Percentiles rank a stretch among this genome's conserved stretches.
phyloP scores from a whole-genome alignment of 768 basidiomycete genomes.

The Russula sp. region DNA sequence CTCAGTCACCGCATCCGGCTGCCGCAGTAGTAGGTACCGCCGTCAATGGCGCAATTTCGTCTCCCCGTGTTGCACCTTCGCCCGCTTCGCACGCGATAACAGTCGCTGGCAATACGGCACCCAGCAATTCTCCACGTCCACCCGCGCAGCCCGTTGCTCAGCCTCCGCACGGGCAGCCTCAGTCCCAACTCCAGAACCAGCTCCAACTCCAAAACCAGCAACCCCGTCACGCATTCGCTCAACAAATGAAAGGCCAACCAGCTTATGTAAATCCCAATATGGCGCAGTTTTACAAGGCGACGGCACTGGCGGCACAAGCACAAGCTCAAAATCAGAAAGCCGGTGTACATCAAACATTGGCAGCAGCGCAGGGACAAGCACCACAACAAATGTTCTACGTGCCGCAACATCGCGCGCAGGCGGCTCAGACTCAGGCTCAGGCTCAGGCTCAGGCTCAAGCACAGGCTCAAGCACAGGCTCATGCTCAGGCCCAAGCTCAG shows the following conservation, averaged over 20 bases:
- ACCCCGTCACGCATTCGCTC: constrained; percentile 9
- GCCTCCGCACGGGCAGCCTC: constrained; percentile 38
- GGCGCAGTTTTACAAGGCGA: constrained; percentile 7
- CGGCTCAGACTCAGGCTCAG: constrained; percentile 30
- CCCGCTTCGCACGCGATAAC: constrained; percentile 37
- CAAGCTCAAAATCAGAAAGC: constrained; percentile 21
- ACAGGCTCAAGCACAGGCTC: background rate
- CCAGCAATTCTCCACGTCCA: constrained; percentile 29
- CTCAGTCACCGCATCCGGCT: constrained; percentile 36
- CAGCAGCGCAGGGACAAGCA: background rate
- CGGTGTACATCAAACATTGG: background rate
- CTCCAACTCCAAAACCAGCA: constrained; percentile 7
- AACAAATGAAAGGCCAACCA: constrained; percentile 9
- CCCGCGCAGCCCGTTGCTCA: constrained; percentile 39
- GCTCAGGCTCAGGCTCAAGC: constrained; percentile 19
- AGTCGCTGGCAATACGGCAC: constrained; percentile 37
- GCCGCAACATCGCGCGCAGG: constrained; percentile 10
- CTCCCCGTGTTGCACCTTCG: constrained; percentile 19
- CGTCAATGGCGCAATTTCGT: constrained; percentile 29
- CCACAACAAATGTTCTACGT: background rate
- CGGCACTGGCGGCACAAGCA: constrained; percentile 9
- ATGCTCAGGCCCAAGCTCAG: constrained; percentile 28
- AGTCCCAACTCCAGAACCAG: constrained; percentile 30
- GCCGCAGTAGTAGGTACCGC: constrained; percentile 15
- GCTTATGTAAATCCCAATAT: constrained; percentile 3